phyloP scores from a whole-genome alignment of 164 flowering plant genomes.

The Vitis rupestris region DNA sequence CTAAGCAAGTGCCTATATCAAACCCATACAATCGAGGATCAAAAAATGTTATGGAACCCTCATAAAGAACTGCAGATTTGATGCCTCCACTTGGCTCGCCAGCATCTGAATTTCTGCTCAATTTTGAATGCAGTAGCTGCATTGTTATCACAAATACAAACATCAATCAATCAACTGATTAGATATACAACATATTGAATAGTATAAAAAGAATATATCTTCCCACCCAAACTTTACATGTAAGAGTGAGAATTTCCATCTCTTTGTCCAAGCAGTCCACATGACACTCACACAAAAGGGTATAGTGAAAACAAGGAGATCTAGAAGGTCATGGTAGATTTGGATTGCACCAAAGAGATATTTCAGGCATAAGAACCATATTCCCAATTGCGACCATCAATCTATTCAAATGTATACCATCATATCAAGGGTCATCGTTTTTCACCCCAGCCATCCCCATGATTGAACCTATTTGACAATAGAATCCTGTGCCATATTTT shows the following conservation, averaged over 20 bases:
- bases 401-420: background rate
- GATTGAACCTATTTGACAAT: background rate
- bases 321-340: no score
- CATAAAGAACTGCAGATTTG: conserved; percentile 62
- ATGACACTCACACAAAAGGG: no score
- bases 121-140: conserved; percentile 78
- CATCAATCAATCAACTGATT: background rate
- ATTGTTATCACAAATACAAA: conserved; percentile 13
- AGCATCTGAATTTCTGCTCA: conserved; percentile 33
- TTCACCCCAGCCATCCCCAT: no score
- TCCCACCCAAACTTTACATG: background rate
- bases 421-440: background rate
- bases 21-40: conserved; percentile 72
- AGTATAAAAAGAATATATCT: background rate
- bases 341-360: background rate
- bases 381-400: background rate
- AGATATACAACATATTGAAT: background rate
- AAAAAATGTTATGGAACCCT: conserved; percentile 76
- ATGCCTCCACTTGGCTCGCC: conserved; percentile 25
- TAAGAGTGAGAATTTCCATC: background rate
- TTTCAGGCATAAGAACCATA: background rate
- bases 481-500: background rate
- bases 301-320: no score
- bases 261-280: no score
- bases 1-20: conserved; percentile 94